Conservation (phyloP, 345 rosid species). For the Citrus medica region DNA sequence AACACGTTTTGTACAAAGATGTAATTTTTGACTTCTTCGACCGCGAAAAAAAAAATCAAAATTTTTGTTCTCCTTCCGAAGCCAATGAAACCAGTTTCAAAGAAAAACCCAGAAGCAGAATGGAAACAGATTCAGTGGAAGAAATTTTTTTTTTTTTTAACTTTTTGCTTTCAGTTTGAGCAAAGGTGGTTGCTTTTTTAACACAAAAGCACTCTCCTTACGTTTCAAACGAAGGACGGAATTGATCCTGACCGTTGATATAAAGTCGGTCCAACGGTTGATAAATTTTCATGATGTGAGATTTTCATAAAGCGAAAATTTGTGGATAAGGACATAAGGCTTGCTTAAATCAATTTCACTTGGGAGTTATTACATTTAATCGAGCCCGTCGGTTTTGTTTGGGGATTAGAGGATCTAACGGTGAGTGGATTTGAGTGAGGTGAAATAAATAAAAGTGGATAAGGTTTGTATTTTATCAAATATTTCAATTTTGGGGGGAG, state of each 20-base stretch:
- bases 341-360: background rate
- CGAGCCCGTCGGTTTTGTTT: background rate
- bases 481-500: background rate
- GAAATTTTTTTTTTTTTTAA: background rate
- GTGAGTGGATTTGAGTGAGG: background rate
- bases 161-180: background rate
- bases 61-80: background rate
- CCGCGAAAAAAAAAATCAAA: background rate
- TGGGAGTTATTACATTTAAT: background rate
- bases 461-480: slow-evolving; percentile 14
- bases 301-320: background rate
- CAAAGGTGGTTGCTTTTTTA: background rate
- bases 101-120: background rate
- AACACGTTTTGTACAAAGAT: background rate
- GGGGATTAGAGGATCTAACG: background rate
- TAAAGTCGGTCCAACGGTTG: background rate
- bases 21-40: background rate
- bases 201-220: background rate
- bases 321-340: slow-evolving; percentile 30
- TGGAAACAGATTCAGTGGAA: background rate
- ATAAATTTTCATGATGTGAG: background rate
- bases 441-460: slow-evolving; percentile 25
- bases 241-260: background rate
- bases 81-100: background rate
- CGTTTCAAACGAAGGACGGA: background rate